Conservation (phyloP, 176 grass and related monocot species). For the Raddia distichophylla region DNA sequence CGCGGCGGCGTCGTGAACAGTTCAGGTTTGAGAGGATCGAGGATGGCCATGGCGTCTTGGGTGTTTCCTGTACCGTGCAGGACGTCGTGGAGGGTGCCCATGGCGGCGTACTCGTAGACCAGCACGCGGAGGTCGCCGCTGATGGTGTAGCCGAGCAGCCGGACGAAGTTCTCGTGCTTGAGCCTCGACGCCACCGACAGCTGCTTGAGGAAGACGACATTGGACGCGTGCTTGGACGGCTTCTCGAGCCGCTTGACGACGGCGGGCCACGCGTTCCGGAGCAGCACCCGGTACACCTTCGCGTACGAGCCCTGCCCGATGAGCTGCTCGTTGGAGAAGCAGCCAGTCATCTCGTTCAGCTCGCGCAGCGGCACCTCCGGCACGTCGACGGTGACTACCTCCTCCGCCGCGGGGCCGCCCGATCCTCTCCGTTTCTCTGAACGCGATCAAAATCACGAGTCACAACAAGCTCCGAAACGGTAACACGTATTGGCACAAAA, state of each 20-base stretch:
- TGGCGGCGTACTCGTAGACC: slow-evolving; percentile 60
- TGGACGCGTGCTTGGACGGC: slow-evolving; percentile 46
- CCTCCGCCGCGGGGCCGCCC: background rate
- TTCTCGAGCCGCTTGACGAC: slow-evolving; percentile 61
- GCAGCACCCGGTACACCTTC: slow-evolving; percentile 49
- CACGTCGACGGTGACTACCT: slow-evolving; percentile 48
- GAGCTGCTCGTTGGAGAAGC: slow-evolving; percentile 39
- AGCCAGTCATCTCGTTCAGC: slow-evolving; percentile 49
- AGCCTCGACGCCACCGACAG: slow-evolving; percentile 51
- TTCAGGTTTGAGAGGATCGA: background rate
- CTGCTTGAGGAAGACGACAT: slow-evolving; percentile 49
- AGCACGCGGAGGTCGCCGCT: slow-evolving; percentile 47
- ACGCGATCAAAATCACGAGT: background rate
- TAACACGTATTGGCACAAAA: background rate
- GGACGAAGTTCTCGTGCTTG: slow-evolving; percentile 49
- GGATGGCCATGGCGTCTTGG: background rate
- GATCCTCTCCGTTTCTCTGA: slow-evolving; percentile 18
- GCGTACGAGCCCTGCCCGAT: slow-evolving; percentile 66
- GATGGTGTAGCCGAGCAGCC: slow-evolving; percentile 52
- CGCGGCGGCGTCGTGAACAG: background rate
- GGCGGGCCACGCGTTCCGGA: slow-evolving; percentile 32
- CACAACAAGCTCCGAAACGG: background rate
- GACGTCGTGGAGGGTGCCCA: slow-evolving; percentile 63
- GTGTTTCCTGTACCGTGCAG: slow-evolving; percentile 40
- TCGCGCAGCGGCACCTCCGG: slow-evolving; percentile 47